A percentile compares a stretch with the other conserved stretches of the same genome.
Evolutionary conservation across 495 filamentous ascomycete species (phyloP).

Genomic region (Aspergillus sparsus): DNA sequence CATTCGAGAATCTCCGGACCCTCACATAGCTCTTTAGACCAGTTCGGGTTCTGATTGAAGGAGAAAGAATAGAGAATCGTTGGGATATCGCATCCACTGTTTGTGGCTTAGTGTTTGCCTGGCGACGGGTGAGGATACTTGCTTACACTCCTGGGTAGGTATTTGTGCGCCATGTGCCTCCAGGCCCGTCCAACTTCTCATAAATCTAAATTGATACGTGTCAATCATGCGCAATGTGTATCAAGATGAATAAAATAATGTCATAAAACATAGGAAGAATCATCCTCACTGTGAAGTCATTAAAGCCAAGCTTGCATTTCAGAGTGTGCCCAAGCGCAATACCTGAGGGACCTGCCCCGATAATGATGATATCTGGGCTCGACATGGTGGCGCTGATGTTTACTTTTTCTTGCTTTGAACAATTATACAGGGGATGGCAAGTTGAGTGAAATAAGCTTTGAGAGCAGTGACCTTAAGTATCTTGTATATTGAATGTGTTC

Average conservation of each 20-base stretch:
- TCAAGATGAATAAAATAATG: not conserved
- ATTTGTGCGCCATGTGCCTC: conserved; percentile 65
- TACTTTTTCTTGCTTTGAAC: no score
- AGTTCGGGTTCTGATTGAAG: conserved; percentile 55
- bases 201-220: conserved; percentile 50
- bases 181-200: conserved; percentile 53
- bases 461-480: no score
- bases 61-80: conserved; percentile 56
- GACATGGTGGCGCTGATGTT: no score
- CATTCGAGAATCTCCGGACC: conserved; percentile 48
- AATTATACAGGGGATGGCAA: no score
- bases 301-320: conserved; percentile 55
- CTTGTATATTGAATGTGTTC: no score
- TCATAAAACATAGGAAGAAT: not conserved
- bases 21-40: conserved; percentile 53
- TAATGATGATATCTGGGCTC: no score
- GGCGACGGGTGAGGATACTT: not conserved
- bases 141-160: conserved; percentile 54
- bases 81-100: conserved; percentile 43
- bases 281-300: conserved; percentile 49
- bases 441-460: no score
- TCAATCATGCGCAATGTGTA: no score
- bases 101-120: not conserved
- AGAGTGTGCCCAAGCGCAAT: conserved; percentile 59
- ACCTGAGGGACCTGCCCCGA: conserved; percentile 60